Percentiles rank a stretch among this genome's conserved stretches.
Evolutionary conservation across 495 filamentous ascomycete genomes (phyloP).

Genomic region (Parathielavia hyrcaniae): DNA sequence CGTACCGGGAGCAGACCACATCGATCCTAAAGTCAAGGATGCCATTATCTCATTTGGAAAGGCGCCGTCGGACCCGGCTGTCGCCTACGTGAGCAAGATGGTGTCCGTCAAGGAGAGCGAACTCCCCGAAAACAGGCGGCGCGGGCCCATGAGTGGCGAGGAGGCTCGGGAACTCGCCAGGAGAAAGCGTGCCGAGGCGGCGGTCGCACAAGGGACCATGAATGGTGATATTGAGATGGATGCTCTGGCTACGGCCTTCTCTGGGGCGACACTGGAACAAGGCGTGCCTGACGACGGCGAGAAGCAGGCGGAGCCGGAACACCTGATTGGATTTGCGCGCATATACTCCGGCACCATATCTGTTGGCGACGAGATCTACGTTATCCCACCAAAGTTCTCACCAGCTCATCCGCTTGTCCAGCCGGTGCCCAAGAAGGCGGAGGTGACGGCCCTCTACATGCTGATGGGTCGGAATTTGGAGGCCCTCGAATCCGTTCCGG

Average conservation of each 20-base stretch:
- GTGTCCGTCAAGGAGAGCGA: slow-evolving; percentile 90
- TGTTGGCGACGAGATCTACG: slow-evolving; percentile 85
- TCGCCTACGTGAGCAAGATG: slow-evolving; percentile 98
- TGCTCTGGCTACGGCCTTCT: slow-evolving; percentile 31
- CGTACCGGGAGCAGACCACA: slow-evolving; percentile 68
- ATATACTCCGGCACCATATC: slow-evolving; percentile 86
- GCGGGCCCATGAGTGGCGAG: slow-evolving; percentile 71
- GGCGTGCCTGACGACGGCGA: slow-evolving; percentile 48
- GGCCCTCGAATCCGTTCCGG: slow-evolving; percentile 73
- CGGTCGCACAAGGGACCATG: slow-evolving; percentile 55
- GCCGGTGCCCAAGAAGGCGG: slow-evolving; percentile 76
- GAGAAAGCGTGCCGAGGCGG: slow-evolving; percentile 83
- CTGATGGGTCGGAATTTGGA: slow-evolving; percentile 92
- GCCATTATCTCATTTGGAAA: slow-evolving; percentile 79
- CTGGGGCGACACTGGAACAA: slow-evolving; percentile 42
- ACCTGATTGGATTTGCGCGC: slow-evolving; percentile 89
- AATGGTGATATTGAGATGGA: slow-evolving; percentile 25
- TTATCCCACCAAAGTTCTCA: slow-evolving; percentile 84
- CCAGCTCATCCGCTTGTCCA: slow-evolving; percentile 68
- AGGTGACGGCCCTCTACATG: slow-evolving; percentile 83
- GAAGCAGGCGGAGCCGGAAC: slow-evolving; percentile 64
- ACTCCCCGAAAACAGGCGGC: slow-evolving; percentile 70
- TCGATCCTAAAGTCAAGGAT: slow-evolving; percentile 60
- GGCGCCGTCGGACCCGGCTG: slow-evolving; percentile 62
- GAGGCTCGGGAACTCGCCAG: slow-evolving; percentile 83